Evolutionary conservation across 148 eudicot genomes (phyloP).

Genomic region (Fagopyrum esculentum): DNA sequence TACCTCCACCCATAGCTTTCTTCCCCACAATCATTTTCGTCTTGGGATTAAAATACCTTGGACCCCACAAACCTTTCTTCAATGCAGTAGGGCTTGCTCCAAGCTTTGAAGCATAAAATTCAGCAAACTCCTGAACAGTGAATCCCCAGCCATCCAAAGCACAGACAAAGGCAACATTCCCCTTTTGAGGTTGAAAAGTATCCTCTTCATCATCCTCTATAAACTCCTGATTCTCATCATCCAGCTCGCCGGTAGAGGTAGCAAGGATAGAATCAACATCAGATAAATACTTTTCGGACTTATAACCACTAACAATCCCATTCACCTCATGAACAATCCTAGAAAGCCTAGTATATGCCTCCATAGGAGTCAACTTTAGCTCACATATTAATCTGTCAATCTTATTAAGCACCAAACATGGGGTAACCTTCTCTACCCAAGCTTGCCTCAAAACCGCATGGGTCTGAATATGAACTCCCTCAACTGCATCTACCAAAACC

Average conservation of each 20-base stretch:
- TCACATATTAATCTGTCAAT: conserved; percentile 85
- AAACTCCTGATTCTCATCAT: conserved; percentile 41
- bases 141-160: conserved; percentile 98
- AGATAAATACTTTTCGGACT: conserved; percentile 84
- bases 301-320: conserved; percentile 71
- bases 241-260: conserved; percentile 34
- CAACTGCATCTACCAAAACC: conserved; percentile 85
- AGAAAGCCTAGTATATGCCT: conserved; percentile 63
- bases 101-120: conserved; percentile 64
- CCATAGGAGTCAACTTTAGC: conserved; percentile 71
- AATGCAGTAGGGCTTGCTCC: conserved; percentile 46
- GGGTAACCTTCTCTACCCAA: conserved; percentile 88
- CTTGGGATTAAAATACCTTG: conserved; percentile 66
- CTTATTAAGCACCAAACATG: conserved; percentile 89
- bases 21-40: conserved; percentile 46
- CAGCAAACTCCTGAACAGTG: conserved; percentile 64
- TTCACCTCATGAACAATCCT: conserved; percentile 94
- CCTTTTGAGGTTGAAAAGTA: conserved; percentile 86
- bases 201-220: conserved; percentile 87
- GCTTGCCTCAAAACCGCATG: conserved; percentile 94
- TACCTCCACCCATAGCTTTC: conserved; percentile 49
- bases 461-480: conserved; percentile 97
- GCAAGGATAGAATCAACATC: conserved; percentile 87
- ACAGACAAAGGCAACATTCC: conserved; percentile 90
- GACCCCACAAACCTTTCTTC: conserved; percentile 80